Evolutionary conservation across 495 filamentous ascomycete species (phyloP), one percentile per base, ranked within the genome.

Genomic region (Hyaloscypha finlandica): DNA sequence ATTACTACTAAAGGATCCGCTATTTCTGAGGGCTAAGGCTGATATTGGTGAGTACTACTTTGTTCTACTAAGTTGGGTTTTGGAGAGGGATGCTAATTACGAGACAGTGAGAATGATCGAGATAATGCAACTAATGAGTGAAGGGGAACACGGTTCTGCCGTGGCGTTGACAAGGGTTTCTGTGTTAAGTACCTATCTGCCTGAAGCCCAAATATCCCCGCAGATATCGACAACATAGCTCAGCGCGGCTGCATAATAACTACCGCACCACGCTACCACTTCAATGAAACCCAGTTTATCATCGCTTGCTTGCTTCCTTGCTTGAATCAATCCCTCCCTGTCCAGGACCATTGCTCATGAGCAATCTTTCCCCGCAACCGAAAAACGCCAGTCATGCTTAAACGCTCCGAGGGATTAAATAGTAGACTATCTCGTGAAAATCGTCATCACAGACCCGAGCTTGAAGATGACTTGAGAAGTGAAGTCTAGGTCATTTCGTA

Each of bases 111-210:
- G 76, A 32, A 88, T 88, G 86, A 81, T 88, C 48, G 78, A 85
- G 56, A 85, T 89, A 12, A 78, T 88, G 79, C 76, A 81, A 64
- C 66, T 73, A 31, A 86, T 83, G 77, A 79, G 81, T 52, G 79
- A 84, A 19, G 80, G 81, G 19, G 83, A 86, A 4, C 73, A 82
- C 29, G 81, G 77, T 0, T 81, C 81, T 35, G 76, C 81, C 19
- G 85, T 86, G 32, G 84, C 85, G 11, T 73, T 78, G 68, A 87
- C 85, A 37, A 78, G 86, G 61, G 81, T 87, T 16, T 75, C 78
- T 48, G 84, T 87, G 14, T 69, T 89, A 64, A 84, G 80, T 68
- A 81, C 82, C 67, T 86, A 85, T 63, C 68, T 88, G 48, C 63
- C 19, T 39, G n/a, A 12, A 20, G 11, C 35, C 6, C 39, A n/a